Conservation (phyloP, 2,329 filamentous ascomycete genomes). For the Colletotrichum sp. region DNA sequence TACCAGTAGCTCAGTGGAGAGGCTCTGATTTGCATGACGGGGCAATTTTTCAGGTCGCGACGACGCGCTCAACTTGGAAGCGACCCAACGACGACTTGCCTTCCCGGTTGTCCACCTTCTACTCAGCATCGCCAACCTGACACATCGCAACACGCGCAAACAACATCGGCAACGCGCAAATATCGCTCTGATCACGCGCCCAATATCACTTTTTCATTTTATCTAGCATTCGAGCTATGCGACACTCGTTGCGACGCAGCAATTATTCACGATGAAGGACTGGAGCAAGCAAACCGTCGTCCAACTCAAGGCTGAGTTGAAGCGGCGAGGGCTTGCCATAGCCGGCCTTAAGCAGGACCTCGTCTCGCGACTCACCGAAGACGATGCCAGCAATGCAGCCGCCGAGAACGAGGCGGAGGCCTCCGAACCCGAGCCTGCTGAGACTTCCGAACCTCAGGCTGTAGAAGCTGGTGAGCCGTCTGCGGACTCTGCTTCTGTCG, state of each 20-base stretch:
- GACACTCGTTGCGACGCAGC: conserved; percentile 27
- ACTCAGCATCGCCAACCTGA: background rate
- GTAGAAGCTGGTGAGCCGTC: conserved; percentile 20
- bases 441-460: background rate
- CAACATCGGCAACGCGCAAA: background rate
- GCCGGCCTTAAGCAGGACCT: conserved; percentile 76
- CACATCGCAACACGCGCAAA: background rate
- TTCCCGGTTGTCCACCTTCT: background rate
- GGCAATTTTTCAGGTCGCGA: conserved; percentile 24
- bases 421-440: background rate
- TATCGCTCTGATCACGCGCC: background rate
- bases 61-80: conserved; percentile 13
- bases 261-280: conserved; percentile 47
- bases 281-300: conserved; percentile 72
- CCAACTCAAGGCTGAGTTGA: conserved; percentile 77
- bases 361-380: conserved; percentile 64
- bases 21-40: conserved; percentile 20
- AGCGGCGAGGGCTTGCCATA: conserved; percentile 70
- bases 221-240: conserved; percentile 6
- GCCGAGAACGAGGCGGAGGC: conserved; percentile 8
- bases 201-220: background rate
- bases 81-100: background rate
- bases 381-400: conserved; percentile 29
- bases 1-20: conserved; percentile 13
- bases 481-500: conserved; percentile 2